These are phyloP conservation scores for Cochlearia excelsa DNA, from an alignment of 345 rosid genomes.

Conservation along the genomic window DNA sequence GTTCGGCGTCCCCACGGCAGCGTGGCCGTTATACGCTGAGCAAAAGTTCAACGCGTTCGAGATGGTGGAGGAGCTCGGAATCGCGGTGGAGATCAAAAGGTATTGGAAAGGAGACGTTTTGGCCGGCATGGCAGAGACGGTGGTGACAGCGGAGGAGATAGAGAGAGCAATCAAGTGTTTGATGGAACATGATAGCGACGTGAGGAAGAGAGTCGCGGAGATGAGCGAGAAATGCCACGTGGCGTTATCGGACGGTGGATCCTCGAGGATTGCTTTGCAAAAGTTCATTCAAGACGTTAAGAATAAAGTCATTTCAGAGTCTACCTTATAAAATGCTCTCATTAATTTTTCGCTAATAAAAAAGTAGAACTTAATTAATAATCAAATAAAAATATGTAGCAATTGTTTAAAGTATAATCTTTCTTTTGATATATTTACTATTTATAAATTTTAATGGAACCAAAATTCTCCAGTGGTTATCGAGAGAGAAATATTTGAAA, in stretches of 20 bases:
- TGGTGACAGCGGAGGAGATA: constrained; percentile 36
- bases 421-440: too few species aligned
- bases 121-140: constrained; percentile 16
- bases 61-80: constrained; percentile 44
- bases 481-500: too few species aligned
- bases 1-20: constrained; percentile 52
- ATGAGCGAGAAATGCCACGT: constrained; percentile 31
- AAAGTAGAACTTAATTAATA: too few species aligned
- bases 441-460: too few species aligned
- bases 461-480: too few species aligned
- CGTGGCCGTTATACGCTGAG: constrained; percentile 53
- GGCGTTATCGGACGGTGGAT: constrained; percentile 43
- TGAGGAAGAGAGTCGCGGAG: constrained; percentile 34
- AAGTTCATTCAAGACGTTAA: constrained; percentile 38
- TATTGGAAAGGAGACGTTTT: constrained; percentile 9
- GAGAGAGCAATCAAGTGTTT: constrained; percentile 38
- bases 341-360: too few species aligned
- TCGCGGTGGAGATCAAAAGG: constrained; percentile 45
- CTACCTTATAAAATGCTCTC: too few species aligned
- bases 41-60: constrained; percentile 57
- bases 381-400: too few species aligned
- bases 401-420: too few species aligned
- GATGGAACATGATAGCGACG: constrained; percentile 40
- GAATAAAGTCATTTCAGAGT: too few species aligned
- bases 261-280: constrained; percentile 32